Percentiles rank a stretch among this genome's conserved stretches.
phyloP scores from a whole-genome alignment of 805 yeast species.

The Saturnispora besseyi region DNA sequence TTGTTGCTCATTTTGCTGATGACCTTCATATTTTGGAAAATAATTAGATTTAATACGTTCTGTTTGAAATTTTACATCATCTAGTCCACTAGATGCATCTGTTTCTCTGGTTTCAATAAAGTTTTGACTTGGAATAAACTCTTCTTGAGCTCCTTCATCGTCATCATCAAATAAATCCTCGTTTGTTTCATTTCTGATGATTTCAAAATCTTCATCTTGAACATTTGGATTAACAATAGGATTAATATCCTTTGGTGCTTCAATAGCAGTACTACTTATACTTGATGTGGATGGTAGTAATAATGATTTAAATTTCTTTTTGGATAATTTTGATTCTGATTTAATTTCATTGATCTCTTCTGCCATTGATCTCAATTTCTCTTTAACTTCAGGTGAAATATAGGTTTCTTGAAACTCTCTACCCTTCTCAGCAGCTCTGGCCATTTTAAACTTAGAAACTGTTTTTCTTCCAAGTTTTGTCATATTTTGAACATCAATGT shows the following conservation, averaged over 20 bases:
- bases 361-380: constrained; percentile 4
- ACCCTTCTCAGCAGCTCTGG: constrained; percentile 13
- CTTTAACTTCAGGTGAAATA: constrained; percentile 8
- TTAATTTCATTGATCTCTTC: not conserved
- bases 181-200: constrained; percentile 13
- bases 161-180: constrained; percentile 18
- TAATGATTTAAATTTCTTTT: constrained; percentile 13
- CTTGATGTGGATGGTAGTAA: not conserved
- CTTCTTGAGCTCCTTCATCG: constrained; percentile 10
- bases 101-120: not conserved
- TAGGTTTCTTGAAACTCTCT: constrained; percentile 11
- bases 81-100: not conserved
- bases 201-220: constrained; percentile 19
- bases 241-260: constrained; percentile 16
- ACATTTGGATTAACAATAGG: constrained; percentile 13
- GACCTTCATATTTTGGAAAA: constrained; percentile 9
- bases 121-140: not conserved
- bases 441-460: constrained; percentile 11
- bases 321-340: not conserved
- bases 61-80: not conserved
- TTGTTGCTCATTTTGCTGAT: not conserved
- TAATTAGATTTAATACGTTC: not conserved
- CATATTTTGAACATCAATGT: not conserved
- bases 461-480: constrained; percentile 12
- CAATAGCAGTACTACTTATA: constrained; percentile 4